These are phyloP conservation scores for Dactylellina leptospora DNA, from an alignment of 2,329 filamentous ascomycete species.

Conservation along the genomic window DNA sequence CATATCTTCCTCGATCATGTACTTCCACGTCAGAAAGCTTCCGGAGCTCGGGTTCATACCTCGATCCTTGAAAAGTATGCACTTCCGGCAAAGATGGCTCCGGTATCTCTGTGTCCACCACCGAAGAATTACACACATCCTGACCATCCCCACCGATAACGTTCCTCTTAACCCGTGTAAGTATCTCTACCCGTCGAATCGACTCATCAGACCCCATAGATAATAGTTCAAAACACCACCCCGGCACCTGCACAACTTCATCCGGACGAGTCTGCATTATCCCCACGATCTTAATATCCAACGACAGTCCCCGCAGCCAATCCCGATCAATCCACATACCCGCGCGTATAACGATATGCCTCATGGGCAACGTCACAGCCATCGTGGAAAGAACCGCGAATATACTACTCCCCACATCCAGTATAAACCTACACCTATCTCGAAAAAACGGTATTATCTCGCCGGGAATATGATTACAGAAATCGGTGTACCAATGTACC, in stretches of 20 bases:
- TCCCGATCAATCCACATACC: constrained; percentile 8
- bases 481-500: constrained; percentile 35
- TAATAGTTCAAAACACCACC: constrained; percentile 14
- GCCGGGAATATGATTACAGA: constrained; percentile 13
- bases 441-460: constrained; percentile 22
- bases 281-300: constrained; percentile 3
- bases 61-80: not conserved
- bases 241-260: not conserved
- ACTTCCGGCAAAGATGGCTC: not conserved
- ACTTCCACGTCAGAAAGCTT: constrained; percentile 5
- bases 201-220: too few species aligned
- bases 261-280: constrained; percentile 26
- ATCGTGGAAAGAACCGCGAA: constrained; percentile 24
- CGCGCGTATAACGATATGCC: not conserved
- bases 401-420: constrained; percentile 27
- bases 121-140: not conserved
- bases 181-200: too few species aligned
- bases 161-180: too few species aligned
- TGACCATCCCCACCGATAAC: too few species aligned
- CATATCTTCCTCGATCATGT: constrained; percentile 39
- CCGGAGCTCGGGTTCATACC: not conserved
- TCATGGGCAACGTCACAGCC: too few species aligned
- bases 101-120: not conserved
- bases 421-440: constrained; percentile 26
- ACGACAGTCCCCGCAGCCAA: not conserved